Base-by-base conservation (phyloP, 805 yeast species). In the Teunomyces kruisii region DNA sequence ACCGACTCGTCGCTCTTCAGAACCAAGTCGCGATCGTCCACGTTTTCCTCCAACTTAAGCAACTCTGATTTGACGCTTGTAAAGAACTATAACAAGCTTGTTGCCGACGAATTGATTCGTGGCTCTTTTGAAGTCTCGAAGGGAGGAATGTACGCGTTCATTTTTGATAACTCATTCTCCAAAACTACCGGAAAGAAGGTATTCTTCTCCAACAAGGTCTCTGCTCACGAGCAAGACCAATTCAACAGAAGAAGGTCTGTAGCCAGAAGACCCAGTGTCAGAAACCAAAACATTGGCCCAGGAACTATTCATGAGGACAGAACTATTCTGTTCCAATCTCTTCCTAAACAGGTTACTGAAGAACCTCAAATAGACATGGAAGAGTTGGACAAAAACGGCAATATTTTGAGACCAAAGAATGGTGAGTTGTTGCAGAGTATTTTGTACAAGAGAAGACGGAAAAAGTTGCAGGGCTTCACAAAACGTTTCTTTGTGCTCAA, bases 131-230 rank as follows among this genome's bases (percentile, higher is more conserved):
- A 74, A n/a, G 84, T 84, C 2, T 64, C 63, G 2, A 70, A 74
- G 17, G 86, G 84, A 7, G 92, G 92, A 1, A 77, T 84, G 56
- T 86, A 79, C 65, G 97, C 97, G 0, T 87, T 92, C 61, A 84
- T 94, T 19, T 86, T 92, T 58, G 98, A 92, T 65, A 92, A 92
- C 67, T 86, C 96, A 0, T 88, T 90, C 55, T 85, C 96, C 27
- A 89, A 87, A 57, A 88, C 85, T 27, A 84, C 83, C 16, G 83
- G 89, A 39, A 94, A 92, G 63, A 88, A 86, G 48, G 81, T 92
- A 1, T 71, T 83, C 45, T 90, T 90, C 64, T 78, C 83, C 44
- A 51, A 64, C 9, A 62, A 62, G 39, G 54, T 65, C 24, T 40
- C 27, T 6, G 22, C 32, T 2, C 14, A 19, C 12, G 39, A 41